phyloP scores from a whole-genome alignment of 805 yeast species.

The Hanseniaspora jakobsenii region DNA sequence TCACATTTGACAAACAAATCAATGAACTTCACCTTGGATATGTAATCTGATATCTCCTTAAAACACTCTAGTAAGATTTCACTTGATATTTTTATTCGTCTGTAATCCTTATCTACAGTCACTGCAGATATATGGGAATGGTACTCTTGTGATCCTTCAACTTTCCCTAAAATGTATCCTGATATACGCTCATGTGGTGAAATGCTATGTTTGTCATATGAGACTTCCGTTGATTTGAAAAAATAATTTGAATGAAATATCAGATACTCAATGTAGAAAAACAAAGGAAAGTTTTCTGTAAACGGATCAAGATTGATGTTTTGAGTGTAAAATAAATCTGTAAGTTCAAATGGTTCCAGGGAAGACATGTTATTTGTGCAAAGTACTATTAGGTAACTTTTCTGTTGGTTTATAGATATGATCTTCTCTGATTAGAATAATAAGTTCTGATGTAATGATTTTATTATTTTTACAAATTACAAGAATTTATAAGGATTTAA shows the following conservation, averaged over 20 bases:
- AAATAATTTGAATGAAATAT: conserved; percentile 79
- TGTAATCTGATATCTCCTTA: conserved; percentile 60
- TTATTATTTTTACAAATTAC: too few species aligned
- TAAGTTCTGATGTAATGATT: background rate
- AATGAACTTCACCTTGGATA: conserved; percentile 68
- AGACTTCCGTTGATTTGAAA: conserved; percentile 52
- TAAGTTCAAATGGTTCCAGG: conserved; percentile 72
- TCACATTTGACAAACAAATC: conserved; percentile 88
- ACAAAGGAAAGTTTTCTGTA: conserved; percentile 81
- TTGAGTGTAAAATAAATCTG: conserved; percentile 64
- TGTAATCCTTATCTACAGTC: conserved; percentile 67
- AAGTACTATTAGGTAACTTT: background rate
- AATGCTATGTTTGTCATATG: conserved; percentile 28
- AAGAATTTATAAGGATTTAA: too few species aligned
- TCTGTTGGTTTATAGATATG: background rate
- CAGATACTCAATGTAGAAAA: conserved; percentile 74
- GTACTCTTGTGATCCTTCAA: conserved; percentile 86
- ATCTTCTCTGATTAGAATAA: background rate
- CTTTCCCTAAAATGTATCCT: conserved; percentile 90
- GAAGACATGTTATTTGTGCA: conserved; percentile 56
- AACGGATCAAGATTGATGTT: conserved; percentile 74
- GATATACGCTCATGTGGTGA: conserved; percentile 25
- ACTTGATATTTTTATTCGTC: conserved; percentile 79
- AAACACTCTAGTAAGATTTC: conserved; percentile 54
- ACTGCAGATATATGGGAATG: conserved; percentile 96